Evolutionary conservation across 179 eudicot genomes (phyloP).

Genomic region (Camellia oleifera): DNA sequence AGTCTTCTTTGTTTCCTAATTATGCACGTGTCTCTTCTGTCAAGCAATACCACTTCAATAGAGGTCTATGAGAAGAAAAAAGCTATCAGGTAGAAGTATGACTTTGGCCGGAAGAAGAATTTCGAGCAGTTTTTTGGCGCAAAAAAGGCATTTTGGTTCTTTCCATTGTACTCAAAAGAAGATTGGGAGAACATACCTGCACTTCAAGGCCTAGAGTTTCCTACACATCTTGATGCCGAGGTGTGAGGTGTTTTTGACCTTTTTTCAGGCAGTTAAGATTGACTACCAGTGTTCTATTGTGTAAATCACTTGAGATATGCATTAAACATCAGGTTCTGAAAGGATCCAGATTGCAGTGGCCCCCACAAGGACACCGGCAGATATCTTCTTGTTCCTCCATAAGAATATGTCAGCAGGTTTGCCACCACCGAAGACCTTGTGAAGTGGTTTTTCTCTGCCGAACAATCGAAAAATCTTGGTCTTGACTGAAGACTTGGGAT

Average conservation of each 20-base stretch:
- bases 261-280: neutral
- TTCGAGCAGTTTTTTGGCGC: constrained; percentile 90
- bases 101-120: constrained; percentile 71
- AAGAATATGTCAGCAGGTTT: constrained; percentile 24
- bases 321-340: constrained; percentile 4
- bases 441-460: constrained; percentile 71
- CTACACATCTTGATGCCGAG: constrained; percentile 53
- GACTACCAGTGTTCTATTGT: neutral
- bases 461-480: constrained; percentile 57
- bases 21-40: constrained; percentile 79
- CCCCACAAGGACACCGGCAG: too few relatives aligned
- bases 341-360: neutral
- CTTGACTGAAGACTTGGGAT: constrained; percentile 42
- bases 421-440: constrained; percentile 76
- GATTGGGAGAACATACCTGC: constrained; percentile 75
- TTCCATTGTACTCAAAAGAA: constrained; percentile 72
- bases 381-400: too few relatives aligned
- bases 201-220: constrained; percentile 71
- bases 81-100: constrained; percentile 73
- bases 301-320: neutral
- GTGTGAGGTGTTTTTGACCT: constrained; percentile 28
- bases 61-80: constrained; percentile 92
- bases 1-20: constrained; percentile 81
- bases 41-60: constrained; percentile 87
- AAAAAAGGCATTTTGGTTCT: constrained; percentile 65